phyloP scores from a whole-genome alignment of 2,329 filamentous ascomycete genomes.

The Passalora sequoiae region DNA sequence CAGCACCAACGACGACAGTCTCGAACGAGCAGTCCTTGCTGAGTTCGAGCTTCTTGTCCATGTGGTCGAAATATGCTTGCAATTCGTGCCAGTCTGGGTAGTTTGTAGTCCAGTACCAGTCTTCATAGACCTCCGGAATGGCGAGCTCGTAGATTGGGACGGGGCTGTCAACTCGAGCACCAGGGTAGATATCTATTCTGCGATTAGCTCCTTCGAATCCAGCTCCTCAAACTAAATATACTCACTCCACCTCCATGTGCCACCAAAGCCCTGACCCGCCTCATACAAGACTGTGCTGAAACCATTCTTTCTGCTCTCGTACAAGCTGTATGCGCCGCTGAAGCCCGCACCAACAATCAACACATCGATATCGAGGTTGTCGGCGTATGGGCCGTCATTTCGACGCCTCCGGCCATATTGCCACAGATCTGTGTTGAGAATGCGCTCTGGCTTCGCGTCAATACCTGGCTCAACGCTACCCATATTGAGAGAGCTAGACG shows the following conservation, averaged over 20 bases:
- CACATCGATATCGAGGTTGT: slow-evolving; percentile 30
- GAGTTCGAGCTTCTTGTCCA: slow-evolving; percentile 51
- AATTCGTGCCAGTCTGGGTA: slow-evolving; percentile 43
- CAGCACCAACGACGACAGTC: slow-evolving; percentile 49
- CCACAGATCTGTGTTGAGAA: slow-evolving; percentile 25
- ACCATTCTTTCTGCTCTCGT: slow-evolving; percentile 37
- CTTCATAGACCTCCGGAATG: slow-evolving; percentile 46
- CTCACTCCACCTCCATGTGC: slow-evolving; percentile 32
- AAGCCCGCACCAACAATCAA: slow-evolving; percentile 40
- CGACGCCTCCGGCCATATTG: slow-evolving; percentile 22
- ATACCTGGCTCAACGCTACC: slow-evolving; percentile 13
- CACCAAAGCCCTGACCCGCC: slow-evolving; percentile 31
- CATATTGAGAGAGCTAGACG: slow-evolving; percentile 13
- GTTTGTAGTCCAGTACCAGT: slow-evolving; percentile 50
- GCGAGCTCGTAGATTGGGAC: slow-evolving; percentile 29
- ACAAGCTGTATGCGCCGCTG: slow-evolving; percentile 40
- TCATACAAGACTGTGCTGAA: slow-evolving; percentile 31
- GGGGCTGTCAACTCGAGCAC: slow-evolving; percentile 43
- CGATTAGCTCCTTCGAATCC: background rate
- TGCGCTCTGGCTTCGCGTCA: slow-evolving; percentile 21
- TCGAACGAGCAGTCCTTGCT: slow-evolving; percentile 56
- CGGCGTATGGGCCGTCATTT: slow-evolving; percentile 25
- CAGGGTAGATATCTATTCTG: slow-evolving; percentile 29
- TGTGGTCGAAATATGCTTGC: slow-evolving; percentile 55
- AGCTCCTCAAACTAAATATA: background rate